Percentiles rank a stretch among this genome's conserved stretches.
Conservation (phyloP, 306 rosid species). For the Gastrolobium bilobum region DNA sequence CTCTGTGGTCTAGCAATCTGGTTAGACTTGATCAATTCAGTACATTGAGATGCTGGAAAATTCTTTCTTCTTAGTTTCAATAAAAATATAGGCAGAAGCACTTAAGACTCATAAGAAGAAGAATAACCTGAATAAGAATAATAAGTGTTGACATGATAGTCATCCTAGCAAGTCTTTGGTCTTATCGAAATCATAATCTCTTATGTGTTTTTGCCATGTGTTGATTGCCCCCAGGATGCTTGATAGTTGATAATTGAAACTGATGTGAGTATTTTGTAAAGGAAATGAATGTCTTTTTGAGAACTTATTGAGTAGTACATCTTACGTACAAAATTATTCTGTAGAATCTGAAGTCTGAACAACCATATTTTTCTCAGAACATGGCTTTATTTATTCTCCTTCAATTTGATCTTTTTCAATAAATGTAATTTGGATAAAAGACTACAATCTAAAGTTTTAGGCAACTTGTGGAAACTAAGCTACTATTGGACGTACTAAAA, state of each 20-base stretch:
- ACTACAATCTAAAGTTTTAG: not conserved
- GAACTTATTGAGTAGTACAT: slow-evolving; percentile 17
- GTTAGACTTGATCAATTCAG: not conserved
- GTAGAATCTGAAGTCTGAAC: slow-evolving; percentile 27
- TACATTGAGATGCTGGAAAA: not conserved
- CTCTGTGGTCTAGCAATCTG: slow-evolving; percentile 9
- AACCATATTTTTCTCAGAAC: not conserved
- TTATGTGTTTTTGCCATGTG: not conserved
- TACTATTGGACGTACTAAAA: not conserved
- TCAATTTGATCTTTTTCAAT: slow-evolving; percentile 4
- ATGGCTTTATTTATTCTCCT: not conserved
- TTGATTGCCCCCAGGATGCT: slow-evolving; percentile 13
- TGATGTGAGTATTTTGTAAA: not conserved
- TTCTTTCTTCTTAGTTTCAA: not conserved
- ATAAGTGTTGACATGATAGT: not conserved
- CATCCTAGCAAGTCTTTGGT: not conserved
- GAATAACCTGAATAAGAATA: not conserved
- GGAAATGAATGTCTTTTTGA: not conserved
- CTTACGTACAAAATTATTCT: not conserved
- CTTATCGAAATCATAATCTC: slow-evolving; percentile 4
- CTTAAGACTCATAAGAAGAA: not conserved
- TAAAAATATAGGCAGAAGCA: not conserved
- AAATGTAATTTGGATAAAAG: not conserved
- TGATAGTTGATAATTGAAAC: slow-evolving; percentile 32
- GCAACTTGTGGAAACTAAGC: slow-evolving; percentile 3